phyloP scores from a whole-genome alignment of 805 yeast species.

The Nakazawaea siamensis region DNA sequence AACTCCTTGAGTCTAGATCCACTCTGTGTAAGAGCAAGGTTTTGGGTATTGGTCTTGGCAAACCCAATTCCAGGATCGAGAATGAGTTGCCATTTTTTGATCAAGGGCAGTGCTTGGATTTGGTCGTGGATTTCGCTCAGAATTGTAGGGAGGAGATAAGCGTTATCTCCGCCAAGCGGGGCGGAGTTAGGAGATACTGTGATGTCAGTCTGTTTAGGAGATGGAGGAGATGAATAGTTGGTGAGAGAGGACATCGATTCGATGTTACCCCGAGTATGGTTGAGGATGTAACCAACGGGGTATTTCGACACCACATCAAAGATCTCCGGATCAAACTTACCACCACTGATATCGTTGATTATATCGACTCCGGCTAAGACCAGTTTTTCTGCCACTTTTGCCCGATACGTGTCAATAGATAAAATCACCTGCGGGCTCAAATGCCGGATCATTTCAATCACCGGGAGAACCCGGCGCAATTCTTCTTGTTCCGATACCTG shows the following conservation, averaged over 20 bases:
- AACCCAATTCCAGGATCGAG: slow-evolving; percentile 96
- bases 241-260: slow-evolving; percentile 59
- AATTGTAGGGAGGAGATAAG: slow-evolving; percentile 35
- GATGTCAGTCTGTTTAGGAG: slow-evolving; percentile 21
- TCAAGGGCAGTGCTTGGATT: slow-evolving; percentile 55
- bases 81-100: slow-evolving; percentile 83
- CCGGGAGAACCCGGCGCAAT: slow-evolving; percentile 59
- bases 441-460: slow-evolving; percentile 51
- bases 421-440: slow-evolving; percentile 37
- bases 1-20: slow-evolving; percentile 40
- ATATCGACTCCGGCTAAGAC: slow-evolving; percentile 80
- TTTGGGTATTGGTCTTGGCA: slow-evolving; percentile 76
- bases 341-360: slow-evolving; percentile 86
- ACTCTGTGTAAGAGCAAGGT: slow-evolving; percentile 53
- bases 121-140: slow-evolving; percentile 56
- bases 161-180: background rate
- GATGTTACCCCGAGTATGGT: slow-evolving; percentile 82
- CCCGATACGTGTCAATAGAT: slow-evolving; percentile 84
- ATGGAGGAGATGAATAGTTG: too few relatives aligned
- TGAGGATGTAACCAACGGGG: slow-evolving; percentile 71
- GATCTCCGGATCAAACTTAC: slow-evolving; percentile 59
- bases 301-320: slow-evolving; percentile 59
- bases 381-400: slow-evolving; percentile 63
- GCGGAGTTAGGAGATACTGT: background rate
- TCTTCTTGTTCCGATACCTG: slow-evolving; percentile 64